A percentile compares a stretch with the other conserved stretches of the same genome.
Evolutionary conservation across 2,329 filamentous ascomycete species (phyloP).

Genomic region (Clonostachys sp.): DNA sequence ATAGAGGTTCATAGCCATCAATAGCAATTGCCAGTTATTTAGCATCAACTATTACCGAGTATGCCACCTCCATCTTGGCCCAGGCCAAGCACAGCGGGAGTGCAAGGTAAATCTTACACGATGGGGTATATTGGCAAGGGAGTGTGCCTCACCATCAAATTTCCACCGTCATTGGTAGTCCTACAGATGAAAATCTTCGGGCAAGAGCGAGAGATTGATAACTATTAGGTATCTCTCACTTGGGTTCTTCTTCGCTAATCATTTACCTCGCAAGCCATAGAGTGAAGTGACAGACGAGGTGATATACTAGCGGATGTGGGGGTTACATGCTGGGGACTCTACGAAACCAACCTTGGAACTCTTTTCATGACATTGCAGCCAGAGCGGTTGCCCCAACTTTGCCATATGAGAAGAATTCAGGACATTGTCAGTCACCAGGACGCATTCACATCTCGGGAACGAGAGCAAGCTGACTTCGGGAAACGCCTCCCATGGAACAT

Average conservation of each 20-base stretch:
- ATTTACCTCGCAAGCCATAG: constrained; percentile 89
- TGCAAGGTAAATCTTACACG: background rate
- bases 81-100: no score
- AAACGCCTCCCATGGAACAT: constrained; percentile 72
- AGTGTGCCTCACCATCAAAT: constrained; percentile 87
- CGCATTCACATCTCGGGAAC: background rate
- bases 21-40: background rate
- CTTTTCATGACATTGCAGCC: background rate
- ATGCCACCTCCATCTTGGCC: background rate
- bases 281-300: constrained; percentile 68
- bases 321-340: background rate
- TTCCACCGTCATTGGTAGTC: constrained; percentile 58
- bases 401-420: background rate
- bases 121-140: background rate
- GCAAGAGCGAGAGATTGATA: constrained; percentile 57
- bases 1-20: background rate
- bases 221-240: constrained; percentile 35
- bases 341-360: background rate
- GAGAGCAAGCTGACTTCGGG: constrained; percentile 49
- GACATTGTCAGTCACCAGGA: background rate
- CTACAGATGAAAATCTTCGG: constrained; percentile 75
- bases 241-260: constrained; percentile 77
- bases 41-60: background rate
- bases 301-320: constrained; percentile 71
- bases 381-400: background rate